Conservation (phyloP, 2,329 filamentous ascomycete species). For the Ilyonectria robusta region DNA sequence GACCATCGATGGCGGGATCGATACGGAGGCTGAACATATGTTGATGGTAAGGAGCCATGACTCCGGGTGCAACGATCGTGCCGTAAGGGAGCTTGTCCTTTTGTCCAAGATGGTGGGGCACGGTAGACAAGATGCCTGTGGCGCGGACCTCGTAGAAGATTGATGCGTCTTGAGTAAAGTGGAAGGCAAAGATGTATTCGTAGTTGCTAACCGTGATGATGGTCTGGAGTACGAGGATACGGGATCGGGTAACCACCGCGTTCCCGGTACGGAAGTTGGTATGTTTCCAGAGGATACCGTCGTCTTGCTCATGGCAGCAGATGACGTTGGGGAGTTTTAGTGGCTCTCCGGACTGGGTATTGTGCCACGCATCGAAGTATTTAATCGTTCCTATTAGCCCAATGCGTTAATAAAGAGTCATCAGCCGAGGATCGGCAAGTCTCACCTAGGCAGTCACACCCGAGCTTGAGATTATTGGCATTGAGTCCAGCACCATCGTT, state of each 20-base stretch:
- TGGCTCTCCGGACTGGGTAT: conserved; percentile 50
- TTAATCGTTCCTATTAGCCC: conserved; percentile 57
- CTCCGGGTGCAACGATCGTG: conserved; percentile 73
- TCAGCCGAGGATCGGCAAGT: too few relatives aligned
- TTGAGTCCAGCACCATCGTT: conserved; percentile 75
- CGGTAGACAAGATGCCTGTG: conserved; percentile 60
- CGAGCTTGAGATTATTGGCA: conserved; percentile 76
- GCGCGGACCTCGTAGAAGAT: conserved; percentile 54
- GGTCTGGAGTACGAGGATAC: conserved; percentile 72
- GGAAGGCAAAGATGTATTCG: conserved; percentile 64
- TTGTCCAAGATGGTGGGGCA: conserved; percentile 64
- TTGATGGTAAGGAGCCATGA: conserved; percentile 77
- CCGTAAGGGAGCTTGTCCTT: conserved; percentile 65
- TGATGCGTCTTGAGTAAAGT: conserved; percentile 67
- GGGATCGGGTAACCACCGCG: conserved; percentile 67
- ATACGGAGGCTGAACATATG: conserved; percentile 77
- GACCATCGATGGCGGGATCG: conserved; percentile 75
- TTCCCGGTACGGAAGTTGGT: conserved; percentile 70
- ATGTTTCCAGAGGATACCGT: conserved; percentile 75
- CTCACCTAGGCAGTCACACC: conserved; percentile 69
- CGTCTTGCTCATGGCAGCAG: conserved; percentile 55
- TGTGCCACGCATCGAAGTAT: conserved; percentile 55
- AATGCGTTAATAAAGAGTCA: too few relatives aligned
- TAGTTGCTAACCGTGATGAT: conserved; percentile 76
- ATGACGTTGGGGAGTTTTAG: conserved; percentile 53